Conservation (phyloP, 352 stramenopile species). For the Globisporangium viniferum region DNA sequence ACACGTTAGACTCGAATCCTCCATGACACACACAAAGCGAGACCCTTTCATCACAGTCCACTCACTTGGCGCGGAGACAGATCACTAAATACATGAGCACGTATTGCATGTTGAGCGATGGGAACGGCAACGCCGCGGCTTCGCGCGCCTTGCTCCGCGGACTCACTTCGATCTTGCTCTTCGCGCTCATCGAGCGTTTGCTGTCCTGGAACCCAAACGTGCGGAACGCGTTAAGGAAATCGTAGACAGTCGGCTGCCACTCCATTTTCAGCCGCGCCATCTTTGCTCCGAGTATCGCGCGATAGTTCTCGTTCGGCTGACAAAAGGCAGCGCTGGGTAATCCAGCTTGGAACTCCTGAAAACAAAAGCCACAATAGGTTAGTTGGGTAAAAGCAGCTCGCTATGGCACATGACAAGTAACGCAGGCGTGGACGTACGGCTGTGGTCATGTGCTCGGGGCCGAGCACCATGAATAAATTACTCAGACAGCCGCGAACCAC, state of each 20-base stretch:
- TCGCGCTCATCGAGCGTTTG: slow-evolving; percentile 80
- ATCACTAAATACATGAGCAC: slow-evolving; percentile 77
- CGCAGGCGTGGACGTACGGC: background rate
- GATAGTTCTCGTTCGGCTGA: slow-evolving; percentile 53
- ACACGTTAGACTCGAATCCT: background rate
- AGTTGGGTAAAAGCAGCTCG: background rate
- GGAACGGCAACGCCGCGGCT: slow-evolving; percentile 40
- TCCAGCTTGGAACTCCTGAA: slow-evolving; percentile 39
- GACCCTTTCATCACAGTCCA: slow-evolving; percentile 4
- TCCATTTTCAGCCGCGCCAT: slow-evolving; percentile 50
- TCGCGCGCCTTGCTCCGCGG: slow-evolving; percentile 22
- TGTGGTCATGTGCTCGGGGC: slow-evolving; percentile 1
- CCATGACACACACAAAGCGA: slow-evolving; percentile 5
- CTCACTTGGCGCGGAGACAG: slow-evolving; percentile 57
- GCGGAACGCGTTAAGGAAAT: slow-evolving; percentile 77
- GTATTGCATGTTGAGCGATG: slow-evolving; percentile 79
- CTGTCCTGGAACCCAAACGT: slow-evolving; percentile 79
- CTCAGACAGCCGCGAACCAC: slow-evolving; percentile 69
- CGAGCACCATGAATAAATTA: slow-evolving; percentile 60
- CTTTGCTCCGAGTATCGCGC: slow-evolving; percentile 26
- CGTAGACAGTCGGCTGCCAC: slow-evolving; percentile 67
- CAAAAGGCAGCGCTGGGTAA: slow-evolving; percentile 50
- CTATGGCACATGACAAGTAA: slow-evolving; percentile 7
- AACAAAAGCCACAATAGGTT: background rate
- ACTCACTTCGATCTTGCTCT: slow-evolving; percentile 64